Conservation (phyloP, 352 stramenopile genomes). For the Pythium pyrilobum region DNA sequence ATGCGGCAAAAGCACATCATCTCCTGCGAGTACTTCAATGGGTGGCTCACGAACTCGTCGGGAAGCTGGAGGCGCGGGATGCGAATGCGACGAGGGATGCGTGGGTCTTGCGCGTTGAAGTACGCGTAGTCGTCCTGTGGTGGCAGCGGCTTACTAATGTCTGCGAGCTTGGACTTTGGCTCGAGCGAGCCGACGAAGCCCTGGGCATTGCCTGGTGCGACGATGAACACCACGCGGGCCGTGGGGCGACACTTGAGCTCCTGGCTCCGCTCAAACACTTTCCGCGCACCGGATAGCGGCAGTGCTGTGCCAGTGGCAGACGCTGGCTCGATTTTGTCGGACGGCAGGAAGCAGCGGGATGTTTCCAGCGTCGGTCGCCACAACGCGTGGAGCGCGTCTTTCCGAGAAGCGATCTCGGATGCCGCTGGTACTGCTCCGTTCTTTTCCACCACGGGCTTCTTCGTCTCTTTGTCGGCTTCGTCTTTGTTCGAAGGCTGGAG, state of each 20-base stretch:
- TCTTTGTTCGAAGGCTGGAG: conserved; percentile 19
- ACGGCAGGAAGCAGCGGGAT: conserved; percentile 14
- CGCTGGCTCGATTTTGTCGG: background rate
- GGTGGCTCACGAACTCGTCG: conserved; percentile 53
- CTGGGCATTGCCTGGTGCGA: conserved; percentile 46
- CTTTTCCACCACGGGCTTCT: conserved; percentile 3
- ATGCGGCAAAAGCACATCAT: conserved; percentile 76
- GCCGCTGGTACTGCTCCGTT: background rate
- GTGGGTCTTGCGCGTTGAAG: conserved; percentile 63
- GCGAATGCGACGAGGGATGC: conserved; percentile 59
- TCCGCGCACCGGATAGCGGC: background rate
- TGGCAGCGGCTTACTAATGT: conserved; percentile 28
- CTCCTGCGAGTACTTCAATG: conserved; percentile 51
- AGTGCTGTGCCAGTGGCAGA: background rate
- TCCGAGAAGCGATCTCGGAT: background rate
- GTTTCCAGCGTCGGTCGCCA: conserved; percentile 17
- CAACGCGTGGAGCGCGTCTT: conserved; percentile 6
- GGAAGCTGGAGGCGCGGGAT: conserved; percentile 68
- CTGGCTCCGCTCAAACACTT: conserved; percentile 4
- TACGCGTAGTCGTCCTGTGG: conserved; percentile 56
- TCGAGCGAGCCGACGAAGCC: conserved; percentile 63
- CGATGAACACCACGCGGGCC: conserved; percentile 63
- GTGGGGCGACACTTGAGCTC: conserved; percentile 35
- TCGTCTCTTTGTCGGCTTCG: conserved; percentile 9
- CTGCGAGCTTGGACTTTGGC: conserved; percentile 38